Conservation (phyloP, 768 basidiomycete species). For the Kwoniella dendrophila region DNA sequence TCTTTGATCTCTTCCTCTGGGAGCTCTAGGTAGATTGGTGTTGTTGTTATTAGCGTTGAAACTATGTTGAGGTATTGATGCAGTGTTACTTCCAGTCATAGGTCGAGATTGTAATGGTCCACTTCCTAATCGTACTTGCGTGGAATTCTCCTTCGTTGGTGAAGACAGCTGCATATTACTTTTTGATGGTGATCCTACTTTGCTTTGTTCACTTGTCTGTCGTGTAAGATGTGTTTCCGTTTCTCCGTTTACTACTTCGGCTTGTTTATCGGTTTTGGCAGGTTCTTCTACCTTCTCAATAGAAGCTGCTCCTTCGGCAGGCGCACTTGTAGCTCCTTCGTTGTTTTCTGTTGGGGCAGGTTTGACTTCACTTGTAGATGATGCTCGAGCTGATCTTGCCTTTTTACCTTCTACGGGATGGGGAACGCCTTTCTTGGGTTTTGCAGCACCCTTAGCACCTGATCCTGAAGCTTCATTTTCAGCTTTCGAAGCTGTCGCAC, state of each 20-base stretch:
- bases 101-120: slow-evolving; percentile 17
- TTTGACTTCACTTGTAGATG: slow-evolving; percentile 8
- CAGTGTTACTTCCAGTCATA: slow-evolving; percentile 30
- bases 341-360: slow-evolving; percentile 5
- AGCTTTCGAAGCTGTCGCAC: slow-evolving; percentile 14
- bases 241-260: slow-evolving; percentile 2
- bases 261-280: not conserved
- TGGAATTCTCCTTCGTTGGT: not conserved
- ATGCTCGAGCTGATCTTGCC: slow-evolving; percentile 7
- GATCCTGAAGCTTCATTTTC: slow-evolving; percentile 22
- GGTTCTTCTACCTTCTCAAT: not conserved
- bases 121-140: slow-evolving; percentile 13
- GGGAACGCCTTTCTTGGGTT: slow-evolving; percentile 14
- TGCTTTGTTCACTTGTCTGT: slow-evolving; percentile 27
- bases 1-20: slow-evolving; percentile 32
- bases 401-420: slow-evolving; percentile 13
- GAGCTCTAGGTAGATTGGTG: slow-evolving; percentile 24
- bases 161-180: slow-evolving; percentile 8
- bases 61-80: slow-evolving; percentile 40
- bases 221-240: slow-evolving; percentile 14
- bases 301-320: not conserved
- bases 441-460: slow-evolving; percentile 13
- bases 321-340: not conserved
- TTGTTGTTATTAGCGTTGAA: slow-evolving; percentile 22
- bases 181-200: slow-evolving; percentile 13